Evolutionary conservation across 331 rosid species (phyloP).

Genomic region (Arachis monticola): DNA sequence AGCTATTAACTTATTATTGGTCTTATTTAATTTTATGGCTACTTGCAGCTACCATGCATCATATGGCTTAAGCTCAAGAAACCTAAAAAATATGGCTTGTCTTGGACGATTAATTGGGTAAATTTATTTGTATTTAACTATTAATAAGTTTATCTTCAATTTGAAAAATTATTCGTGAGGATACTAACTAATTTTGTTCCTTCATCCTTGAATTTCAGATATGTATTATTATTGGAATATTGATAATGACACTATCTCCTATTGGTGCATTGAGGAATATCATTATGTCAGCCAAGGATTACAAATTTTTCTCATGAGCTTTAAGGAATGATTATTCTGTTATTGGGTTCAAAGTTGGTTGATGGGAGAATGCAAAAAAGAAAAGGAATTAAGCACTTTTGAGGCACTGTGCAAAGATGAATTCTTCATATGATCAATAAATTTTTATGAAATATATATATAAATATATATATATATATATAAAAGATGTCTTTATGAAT

Average conservation of each 20-base stretch:
- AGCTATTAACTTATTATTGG: background rate
- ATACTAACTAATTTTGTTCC: background rate
- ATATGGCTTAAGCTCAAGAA: constrained; percentile 45
- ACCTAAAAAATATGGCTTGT: constrained; percentile 35
- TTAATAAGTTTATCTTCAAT: too few relatives aligned
- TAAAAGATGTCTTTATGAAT: too few relatives aligned
- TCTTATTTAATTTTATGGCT: background rate
- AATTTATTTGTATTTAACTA: background rate
- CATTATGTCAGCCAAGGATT: constrained; percentile 49
- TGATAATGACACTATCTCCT: constrained; percentile 67
- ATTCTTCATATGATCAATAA: too few relatives aligned
- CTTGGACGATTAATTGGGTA: constrained; percentile 51
- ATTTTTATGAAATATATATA: too few relatives aligned
- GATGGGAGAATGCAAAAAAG: background rate
- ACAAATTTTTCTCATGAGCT: constrained; percentile 66
- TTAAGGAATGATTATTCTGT: background rate
- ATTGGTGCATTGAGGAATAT: constrained; percentile 70
- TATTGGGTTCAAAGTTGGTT: background rate
- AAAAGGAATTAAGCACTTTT: background rate
- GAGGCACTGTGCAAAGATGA: background rate
- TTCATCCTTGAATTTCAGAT: constrained; percentile 38
- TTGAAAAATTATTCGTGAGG: too few relatives aligned
- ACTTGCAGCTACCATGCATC: constrained; percentile 47
- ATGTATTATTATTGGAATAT: constrained; percentile 58
- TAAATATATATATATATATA: too few relatives aligned